Base-by-base conservation (phyloP, 176 grass and related monocot genomes). In the Oropetium thomaeum region DNA sequence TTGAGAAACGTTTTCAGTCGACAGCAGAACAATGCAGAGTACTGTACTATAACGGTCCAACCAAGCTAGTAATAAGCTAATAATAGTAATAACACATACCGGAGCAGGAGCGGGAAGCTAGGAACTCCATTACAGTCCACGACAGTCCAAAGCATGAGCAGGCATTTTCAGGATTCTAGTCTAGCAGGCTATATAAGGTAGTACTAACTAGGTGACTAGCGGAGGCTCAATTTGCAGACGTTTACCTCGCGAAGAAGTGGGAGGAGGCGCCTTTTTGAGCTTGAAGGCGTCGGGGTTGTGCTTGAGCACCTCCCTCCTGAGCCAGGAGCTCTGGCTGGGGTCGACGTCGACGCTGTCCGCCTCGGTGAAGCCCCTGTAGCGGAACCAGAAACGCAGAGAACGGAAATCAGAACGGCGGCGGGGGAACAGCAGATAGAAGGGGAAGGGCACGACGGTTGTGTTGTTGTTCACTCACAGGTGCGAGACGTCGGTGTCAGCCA, bases 271-370 rank as follows among this genome's bases (percentile, higher is more conserved):
- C 53, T 10, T 25, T 44, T 73, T 87, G 67, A 73, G 53, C 40
- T 58, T 86, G 65, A 99, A 99, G 49, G 82, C 91, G 70, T 90
- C 68, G 42, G 89, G 89, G 69, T 95, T 92, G 41, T 92, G 80
- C 82, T 86, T 92, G 59, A 92, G 87, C 63, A 99, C 96, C 77
- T 99, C 91, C 63, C 67, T 88, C 82, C 89, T 95, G 29, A 99
- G 87, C 91, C 82, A 89, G 17, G 96, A 99, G 82, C 84, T 76
- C 41, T 86, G 70, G 65, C 17, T 72, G 61, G 70, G 84, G 47
- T 90, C 89, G 47, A 58, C 71, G 13, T 78, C 68, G 63, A 73
- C 79, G 55, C 73, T 83, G 62, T 86, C 86, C 19, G 80, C 89
- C 59, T 88, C 87, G n/a, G 88, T 83, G 81, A 92, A 92, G 62